Percentiles rank a stretch among this genome's conserved stretches.
These are phyloP conservation scores for Fusarium sp. DNA, from an alignment of 2,329 filamentous ascomycete genomes.

Conservation along the genomic window DNA sequence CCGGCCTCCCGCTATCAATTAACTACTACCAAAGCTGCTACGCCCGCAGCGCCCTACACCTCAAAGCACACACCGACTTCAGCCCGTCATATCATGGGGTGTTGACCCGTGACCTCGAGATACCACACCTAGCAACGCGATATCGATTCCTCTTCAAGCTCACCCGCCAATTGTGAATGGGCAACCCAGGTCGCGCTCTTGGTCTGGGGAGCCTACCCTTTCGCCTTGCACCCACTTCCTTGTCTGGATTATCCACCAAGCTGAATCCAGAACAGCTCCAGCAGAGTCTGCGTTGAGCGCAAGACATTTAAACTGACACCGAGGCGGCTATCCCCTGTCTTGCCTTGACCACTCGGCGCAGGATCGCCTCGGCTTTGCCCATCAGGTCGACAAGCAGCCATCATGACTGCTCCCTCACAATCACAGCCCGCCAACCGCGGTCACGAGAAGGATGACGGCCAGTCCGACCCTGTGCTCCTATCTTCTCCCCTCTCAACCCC, in stretches of 20 bases:
- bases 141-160: conserved; percentile 17
- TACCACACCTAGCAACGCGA: conserved; percentile 31
- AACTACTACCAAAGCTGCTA: conserved; percentile 38
- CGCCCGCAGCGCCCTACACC: conserved; percentile 35
- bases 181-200: background rate
- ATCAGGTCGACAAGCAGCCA: conserved; percentile 22
- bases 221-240: conserved; percentile 28
- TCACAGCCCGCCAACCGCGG: conserved; percentile 7
- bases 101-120: conserved; percentile 39
- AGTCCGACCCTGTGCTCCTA: conserved; percentile 27
- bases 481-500: conserved; percentile 44
- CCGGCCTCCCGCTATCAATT: conserved; percentile 39
- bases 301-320: conserved; percentile 29
- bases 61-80: conserved; percentile 39
- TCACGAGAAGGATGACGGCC: conserved; percentile 36
- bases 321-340: conserved; percentile 31
- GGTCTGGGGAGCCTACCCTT: conserved; percentile 6
- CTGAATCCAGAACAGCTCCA: conserved; percentile 7
- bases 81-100: conserved; percentile 40
- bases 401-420: conserved; percentile 30
- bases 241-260: conserved; percentile 10
- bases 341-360: conserved; percentile 17
- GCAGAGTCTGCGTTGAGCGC: conserved; percentile 16
- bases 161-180: conserved; percentile 6
- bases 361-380: conserved; percentile 24